phyloP scores from a whole-genome alignment of 2,329 filamentous ascomycete species.

The Ophiocordyceps camponoti-leonardi region DNA sequence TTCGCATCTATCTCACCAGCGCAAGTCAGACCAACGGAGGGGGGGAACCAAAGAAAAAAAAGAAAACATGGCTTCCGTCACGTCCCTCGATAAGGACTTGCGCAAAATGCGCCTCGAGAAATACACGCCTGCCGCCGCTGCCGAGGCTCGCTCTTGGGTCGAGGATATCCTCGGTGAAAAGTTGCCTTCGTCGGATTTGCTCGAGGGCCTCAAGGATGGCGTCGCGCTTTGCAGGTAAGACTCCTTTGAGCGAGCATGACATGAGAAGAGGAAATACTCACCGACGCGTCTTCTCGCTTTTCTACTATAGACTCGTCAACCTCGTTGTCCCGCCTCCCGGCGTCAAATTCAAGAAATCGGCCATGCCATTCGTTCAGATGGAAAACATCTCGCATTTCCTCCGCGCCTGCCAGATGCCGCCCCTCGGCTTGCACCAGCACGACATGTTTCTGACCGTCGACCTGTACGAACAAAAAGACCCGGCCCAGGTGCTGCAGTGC shows the following conservation, averaged over 20 bases:
- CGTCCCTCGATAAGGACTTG: slow-evolving; percentile 89
- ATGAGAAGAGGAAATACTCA: no score
- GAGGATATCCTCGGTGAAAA: slow-evolving; percentile 61
- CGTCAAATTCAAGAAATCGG: slow-evolving; percentile 76
- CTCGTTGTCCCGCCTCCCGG: slow-evolving; percentile 58
- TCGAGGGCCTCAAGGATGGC: slow-evolving; percentile 79
- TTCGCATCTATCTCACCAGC: no score
- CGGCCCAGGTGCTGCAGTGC: slow-evolving; percentile 88
- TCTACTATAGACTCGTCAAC: slow-evolving; percentile 55
- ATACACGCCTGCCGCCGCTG: slow-evolving; percentile 81
- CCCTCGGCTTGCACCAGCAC: slow-evolving; percentile 77
- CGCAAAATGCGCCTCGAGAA: slow-evolving; percentile 81
- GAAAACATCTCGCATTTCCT: slow-evolving; percentile 98
- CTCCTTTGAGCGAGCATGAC: no score
- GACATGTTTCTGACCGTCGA: slow-evolving; percentile 96
- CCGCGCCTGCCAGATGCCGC: slow-evolving; percentile 66
- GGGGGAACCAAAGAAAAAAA: no score
- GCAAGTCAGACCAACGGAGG: no score
- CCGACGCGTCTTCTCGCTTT: not conserved
- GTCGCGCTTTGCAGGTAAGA: slow-evolving; percentile 73
- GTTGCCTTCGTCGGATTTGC: slow-evolving; percentile 56
- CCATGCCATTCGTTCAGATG: slow-evolving; percentile 99
- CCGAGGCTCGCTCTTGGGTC: slow-evolving; percentile 74
- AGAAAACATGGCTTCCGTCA: slow-evolving; percentile 68
- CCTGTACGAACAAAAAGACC: slow-evolving; percentile 88